phyloP scores from a whole-genome alignment of 768 basidiomycete species.

The Rickenella mellea region DNA sequence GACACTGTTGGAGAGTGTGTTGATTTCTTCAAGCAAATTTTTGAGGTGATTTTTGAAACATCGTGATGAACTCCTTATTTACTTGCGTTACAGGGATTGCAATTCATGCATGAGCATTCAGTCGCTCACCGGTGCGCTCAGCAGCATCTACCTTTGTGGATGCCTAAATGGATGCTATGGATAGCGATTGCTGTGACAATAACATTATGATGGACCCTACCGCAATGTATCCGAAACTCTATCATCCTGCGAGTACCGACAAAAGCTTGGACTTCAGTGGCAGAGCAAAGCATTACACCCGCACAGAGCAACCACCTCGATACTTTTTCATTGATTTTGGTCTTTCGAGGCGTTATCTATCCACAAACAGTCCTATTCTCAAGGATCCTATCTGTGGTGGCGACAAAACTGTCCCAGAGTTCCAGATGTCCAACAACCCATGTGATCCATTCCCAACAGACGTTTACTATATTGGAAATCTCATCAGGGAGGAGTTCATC shows the following conservation, averaged over 20 bases:
- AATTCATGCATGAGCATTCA: constrained; percentile 24
- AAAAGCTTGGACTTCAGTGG: constrained; percentile 15
- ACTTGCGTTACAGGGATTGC: constrained; percentile 16
- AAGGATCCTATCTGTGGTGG: constrained; percentile 22
- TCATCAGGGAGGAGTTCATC: constrained; percentile 23
- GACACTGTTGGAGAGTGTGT: constrained; percentile 21
- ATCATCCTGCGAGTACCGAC: constrained; percentile 13
- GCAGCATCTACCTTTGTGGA: constrained; percentile 3
- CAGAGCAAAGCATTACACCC: constrained; percentile 15
- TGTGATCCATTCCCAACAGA: constrained; percentile 32
- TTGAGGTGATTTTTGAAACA: constrained; percentile 17
- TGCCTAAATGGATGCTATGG: background rate
- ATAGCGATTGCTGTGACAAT: constrained; percentile 15
- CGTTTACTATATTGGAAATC: constrained; percentile 33
- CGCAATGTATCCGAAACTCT: constrained; percentile 15
- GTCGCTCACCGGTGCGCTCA: constrained; percentile 25
- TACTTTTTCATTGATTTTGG: constrained; percentile 31
- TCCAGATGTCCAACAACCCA: constrained; percentile 13
- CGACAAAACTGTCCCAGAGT: constrained; percentile 20
- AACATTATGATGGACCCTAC: constrained; percentile 29
- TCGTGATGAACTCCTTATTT: background rate
- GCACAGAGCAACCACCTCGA: constrained; percentile 19
- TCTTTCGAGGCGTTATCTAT: constrained; percentile 20
- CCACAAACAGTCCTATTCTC: constrained; percentile 14
- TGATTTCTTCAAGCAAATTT: constrained; percentile 20